Base-by-base conservation (phyloP, 225 moss, liverwort and hornwort genomes). In the Pleurozium schreberi region DNA sequence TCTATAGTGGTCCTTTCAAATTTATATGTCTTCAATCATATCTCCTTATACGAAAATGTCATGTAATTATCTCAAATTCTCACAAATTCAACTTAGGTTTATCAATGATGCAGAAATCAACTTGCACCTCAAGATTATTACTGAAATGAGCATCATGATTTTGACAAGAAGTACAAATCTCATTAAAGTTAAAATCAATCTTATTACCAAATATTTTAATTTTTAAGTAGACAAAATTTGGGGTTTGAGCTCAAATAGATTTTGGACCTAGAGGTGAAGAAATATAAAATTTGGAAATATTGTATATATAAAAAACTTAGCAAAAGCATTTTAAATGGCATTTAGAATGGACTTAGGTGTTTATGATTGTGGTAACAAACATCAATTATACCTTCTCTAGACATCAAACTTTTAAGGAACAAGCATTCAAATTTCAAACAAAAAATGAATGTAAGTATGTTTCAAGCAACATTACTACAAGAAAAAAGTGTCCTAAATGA, bases 281-380 rank as follows among this genome's bases (percentile, higher is more conserved):
- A 77, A 23, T 15, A 26, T 78, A 6, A 77, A 53, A 25, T 38
- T 9, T 55, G 15, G 8, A 34, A 75, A 52, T 9, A 36, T 36
- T 22, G 1, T 52, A 9, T 9, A 38, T 4, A 26, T 25, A 10
- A 6, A 38, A 55, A 26, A 26, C 0, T 78, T 10, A 26, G 2
- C 5, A 38, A 78, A 55, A 10, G 6, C 0, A 55, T 78, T 55
- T 26, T 1, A n/a, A 55, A 26, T 57, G 5, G 17, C 38, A 23
- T 55, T n/a, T 16, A 25, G 0, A 1, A 1, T 53, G 23, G 6
- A 36, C 38, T 36, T 52, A 9, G 2, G 5, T 53, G 2, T 14
- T 53, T 23, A 23, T 22, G 0, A 9, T 53, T 53, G 9, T 38
- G 36, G 1, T 15, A 77, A 6, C 0, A 76, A 36, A 6, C 0